A percentile compares a stretch with the other conserved stretches of the same genome.
phyloP scores from a whole-genome alignment of 139 green algal genomes.

The Micromonas pusilla region DNA sequence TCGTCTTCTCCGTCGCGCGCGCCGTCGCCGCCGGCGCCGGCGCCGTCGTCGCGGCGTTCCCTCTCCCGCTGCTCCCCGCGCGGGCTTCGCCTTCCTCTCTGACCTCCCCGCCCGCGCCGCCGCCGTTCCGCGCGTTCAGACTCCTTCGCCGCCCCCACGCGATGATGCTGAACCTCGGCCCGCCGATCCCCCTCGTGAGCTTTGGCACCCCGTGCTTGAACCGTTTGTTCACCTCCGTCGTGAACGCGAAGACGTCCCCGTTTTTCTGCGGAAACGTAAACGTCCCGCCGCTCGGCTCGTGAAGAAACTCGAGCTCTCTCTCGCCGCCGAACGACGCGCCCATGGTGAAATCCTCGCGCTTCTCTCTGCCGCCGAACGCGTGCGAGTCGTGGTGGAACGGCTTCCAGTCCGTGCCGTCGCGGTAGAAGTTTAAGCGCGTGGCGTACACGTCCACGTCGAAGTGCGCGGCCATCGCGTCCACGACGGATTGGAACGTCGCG shows the following conservation, averaged over 20 bases:
- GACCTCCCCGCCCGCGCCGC: constrained; percentile 4
- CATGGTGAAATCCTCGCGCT: constrained; percentile 33
- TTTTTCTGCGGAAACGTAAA: constrained; percentile 32
- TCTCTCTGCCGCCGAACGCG: constrained; percentile 20
- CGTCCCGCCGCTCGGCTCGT: constrained; percentile 16
- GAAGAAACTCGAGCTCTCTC: constrained; percentile 20
- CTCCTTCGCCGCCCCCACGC: constrained; percentile 26
- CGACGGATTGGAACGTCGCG: constrained; percentile 19
- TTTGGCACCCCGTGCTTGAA: constrained; percentile 34
- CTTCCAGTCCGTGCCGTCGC: constrained; percentile 36
- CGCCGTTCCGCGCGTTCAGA: constrained; percentile 23
- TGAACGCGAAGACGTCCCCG: constrained; percentile 33
- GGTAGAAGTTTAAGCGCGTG: constrained; percentile 31
- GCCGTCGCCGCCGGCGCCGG: too few species aligned
- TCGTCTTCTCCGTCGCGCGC: neutral
- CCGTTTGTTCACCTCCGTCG: constrained; percentile 23
- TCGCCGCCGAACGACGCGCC: constrained; percentile 26
- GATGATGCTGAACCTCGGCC: constrained; percentile 28
- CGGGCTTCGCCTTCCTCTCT: neutral
- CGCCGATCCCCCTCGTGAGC: neutral
- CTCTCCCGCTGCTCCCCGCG: neutral
- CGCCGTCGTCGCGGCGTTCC: too few species aligned
- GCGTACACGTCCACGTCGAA: constrained; percentile 35
- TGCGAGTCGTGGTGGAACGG: constrained; percentile 32
- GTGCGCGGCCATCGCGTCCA: constrained; percentile 23